Conservation (phyloP, 306 rosid species). For the Trichosanthes truncata region DNA sequence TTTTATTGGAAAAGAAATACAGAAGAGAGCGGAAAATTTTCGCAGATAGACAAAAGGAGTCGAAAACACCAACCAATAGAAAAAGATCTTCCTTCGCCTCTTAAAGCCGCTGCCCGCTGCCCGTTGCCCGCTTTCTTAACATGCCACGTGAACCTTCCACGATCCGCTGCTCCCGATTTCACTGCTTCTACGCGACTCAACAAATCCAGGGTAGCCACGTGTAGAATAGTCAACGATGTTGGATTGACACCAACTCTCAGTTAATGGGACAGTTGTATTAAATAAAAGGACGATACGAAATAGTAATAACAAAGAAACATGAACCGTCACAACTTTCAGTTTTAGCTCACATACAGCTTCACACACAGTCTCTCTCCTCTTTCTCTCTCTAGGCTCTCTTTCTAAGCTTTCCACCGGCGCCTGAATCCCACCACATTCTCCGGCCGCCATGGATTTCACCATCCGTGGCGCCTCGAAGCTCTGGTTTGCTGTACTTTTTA, state of each 20-base stretch:
- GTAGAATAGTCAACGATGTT: not conserved
- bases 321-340: not conserved
- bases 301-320: not conserved
- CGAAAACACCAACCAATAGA: too few species aligned
- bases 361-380: not conserved
- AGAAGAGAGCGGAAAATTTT: too few species aligned
- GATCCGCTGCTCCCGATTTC: not conserved
- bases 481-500: not conserved
- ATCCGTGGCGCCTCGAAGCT: slow-evolving; percentile 7
- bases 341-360: slow-evolving; percentile 1
- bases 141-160: not conserved
- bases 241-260: not conserved
- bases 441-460: slow-evolving; percentile 13
- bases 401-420: not conserved
- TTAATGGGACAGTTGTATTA: not conserved
- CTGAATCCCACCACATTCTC: not conserved
- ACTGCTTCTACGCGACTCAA: not conserved
- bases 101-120: not conserved
- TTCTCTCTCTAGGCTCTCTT: not conserved
- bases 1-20: too few species aligned
- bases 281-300: not conserved
- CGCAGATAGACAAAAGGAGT: too few species aligned
- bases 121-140: not conserved
- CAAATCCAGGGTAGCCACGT: not conserved
- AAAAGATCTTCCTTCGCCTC: not conserved